Evolutionary conservation across 2,329 filamentous ascomycete species (phyloP).

Genomic region (Purpureocillium takamizusanense): DNA sequence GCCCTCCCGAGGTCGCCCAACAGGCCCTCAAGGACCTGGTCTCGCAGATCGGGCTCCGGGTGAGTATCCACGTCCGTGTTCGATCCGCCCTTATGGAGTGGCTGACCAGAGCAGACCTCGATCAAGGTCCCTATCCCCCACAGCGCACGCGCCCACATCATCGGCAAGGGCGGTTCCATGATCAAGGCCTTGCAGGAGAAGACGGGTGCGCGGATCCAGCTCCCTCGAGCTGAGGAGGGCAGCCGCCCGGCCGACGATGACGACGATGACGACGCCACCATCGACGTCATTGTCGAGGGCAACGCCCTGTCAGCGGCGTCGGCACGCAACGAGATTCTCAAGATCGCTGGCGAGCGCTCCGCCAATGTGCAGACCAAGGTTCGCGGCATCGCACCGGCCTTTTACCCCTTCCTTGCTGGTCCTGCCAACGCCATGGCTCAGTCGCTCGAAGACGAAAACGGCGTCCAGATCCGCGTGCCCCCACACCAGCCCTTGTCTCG

Average conservation of each 20-base stretch:
- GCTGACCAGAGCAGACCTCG: constrained; percentile 27
- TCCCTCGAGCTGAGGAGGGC: constrained; percentile 75
- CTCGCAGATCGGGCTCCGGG: constrained; percentile 78
- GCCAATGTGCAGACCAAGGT: constrained; percentile 75
- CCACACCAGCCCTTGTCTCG: constrained; percentile 68
- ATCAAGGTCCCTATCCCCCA: constrained; percentile 73
- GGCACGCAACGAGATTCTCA: constrained; percentile 74
- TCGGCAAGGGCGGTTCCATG: constrained; percentile 81
- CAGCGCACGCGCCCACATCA: constrained; percentile 80
- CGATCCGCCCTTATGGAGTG: too few species aligned
- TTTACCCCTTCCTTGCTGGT: constrained; percentile 91
- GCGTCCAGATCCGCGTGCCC: constrained; percentile 75
- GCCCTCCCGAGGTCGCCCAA: constrained; percentile 73
- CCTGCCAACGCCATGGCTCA: constrained; percentile 60
- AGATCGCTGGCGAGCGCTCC: constrained; percentile 79
- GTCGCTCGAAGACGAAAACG: constrained; percentile 66
- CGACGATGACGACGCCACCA: constrained; percentile 71
- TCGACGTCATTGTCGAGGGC: constrained; percentile 84
- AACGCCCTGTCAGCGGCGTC: constrained; percentile 81
- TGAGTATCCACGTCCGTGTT: constrained; percentile 29
- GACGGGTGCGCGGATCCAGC: constrained; percentile 82
- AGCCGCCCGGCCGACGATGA: constrained; percentile 43
- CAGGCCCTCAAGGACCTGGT: constrained; percentile 86
- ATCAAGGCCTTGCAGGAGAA: constrained; percentile 86
- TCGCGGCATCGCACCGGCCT: constrained; percentile 78